phyloP scores from a whole-genome alignment of 768 basidiomycete species.

The Boletellus ananiceps region DNA sequence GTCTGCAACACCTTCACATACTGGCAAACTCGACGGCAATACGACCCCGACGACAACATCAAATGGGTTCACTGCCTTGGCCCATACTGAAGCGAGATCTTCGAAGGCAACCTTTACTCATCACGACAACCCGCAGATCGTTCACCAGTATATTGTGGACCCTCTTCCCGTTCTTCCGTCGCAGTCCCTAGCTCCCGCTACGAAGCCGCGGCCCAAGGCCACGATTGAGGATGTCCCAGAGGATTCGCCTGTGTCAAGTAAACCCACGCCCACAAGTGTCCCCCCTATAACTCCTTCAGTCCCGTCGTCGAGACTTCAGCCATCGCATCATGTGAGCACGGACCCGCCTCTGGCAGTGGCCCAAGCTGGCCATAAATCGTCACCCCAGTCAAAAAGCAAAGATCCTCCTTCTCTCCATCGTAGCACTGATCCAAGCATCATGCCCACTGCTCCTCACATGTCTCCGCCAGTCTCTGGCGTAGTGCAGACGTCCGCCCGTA shows the following conservation, averaged over 20 bases:
- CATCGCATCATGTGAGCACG: constrained; percentile 7
- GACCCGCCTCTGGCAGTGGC: constrained; percentile 2
- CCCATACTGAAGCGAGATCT: constrained; percentile 7
- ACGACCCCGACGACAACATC: not conserved
- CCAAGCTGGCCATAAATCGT: constrained; percentile 11
- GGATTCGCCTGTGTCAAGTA: constrained; percentile 15
- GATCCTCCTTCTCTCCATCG: constrained; percentile 14
- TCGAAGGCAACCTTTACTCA: constrained; percentile 2
- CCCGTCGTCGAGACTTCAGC: constrained; percentile 8
- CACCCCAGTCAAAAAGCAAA: constrained; percentile 20
- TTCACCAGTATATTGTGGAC: constrained; percentile 12
- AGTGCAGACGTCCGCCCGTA: constrained; percentile 11
- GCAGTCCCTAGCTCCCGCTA: constrained; percentile 6
- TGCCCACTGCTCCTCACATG: constrained; percentile 12
- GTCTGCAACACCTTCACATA: not conserved
- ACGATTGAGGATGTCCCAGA: constrained; percentile 29
- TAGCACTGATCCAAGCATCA: constrained; percentile 5
- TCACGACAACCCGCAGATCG: constrained; percentile 6
- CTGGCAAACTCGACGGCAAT: constrained; percentile 5
- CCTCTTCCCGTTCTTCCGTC: constrained; percentile 5
- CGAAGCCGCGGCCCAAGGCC: constrained; percentile 22
- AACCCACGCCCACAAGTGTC: constrained; percentile 3
- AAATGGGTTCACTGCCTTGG: not conserved
- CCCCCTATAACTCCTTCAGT: constrained; percentile 3
- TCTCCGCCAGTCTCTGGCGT: constrained; percentile 15